phyloP scores from a whole-genome alignment of 208 protist genomes.

The Naegleria fowleri region DNA sequence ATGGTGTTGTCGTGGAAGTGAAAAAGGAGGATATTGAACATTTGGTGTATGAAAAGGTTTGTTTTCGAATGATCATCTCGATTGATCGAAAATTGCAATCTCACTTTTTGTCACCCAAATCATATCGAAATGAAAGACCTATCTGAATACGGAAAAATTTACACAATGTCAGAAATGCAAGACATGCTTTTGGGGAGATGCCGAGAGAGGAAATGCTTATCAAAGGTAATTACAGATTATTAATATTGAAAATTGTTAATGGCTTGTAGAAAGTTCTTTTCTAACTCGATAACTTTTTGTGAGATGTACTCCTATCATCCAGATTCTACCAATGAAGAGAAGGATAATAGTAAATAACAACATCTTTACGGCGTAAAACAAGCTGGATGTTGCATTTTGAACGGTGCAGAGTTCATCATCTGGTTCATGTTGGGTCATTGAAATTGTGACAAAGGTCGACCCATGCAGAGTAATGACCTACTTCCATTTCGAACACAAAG shows the following conservation, averaged over 20 bases:
- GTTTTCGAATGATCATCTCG: too few relatives aligned
- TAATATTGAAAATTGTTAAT: neutral
- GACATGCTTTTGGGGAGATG: neutral
- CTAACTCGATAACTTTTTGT: neutral
- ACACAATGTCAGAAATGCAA: neutral
- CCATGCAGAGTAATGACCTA: too few relatives aligned
- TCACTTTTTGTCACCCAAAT: too few relatives aligned
- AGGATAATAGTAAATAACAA: too few relatives aligned
- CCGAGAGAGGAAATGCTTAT: neutral
- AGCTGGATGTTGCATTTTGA: too few relatives aligned
- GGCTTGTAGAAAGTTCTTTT: neutral
- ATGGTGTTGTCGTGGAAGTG: neutral
- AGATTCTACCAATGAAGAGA: neutral
- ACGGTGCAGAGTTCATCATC: too few relatives aligned
- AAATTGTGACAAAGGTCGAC: too few relatives aligned
- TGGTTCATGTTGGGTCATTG: too few relatives aligned
- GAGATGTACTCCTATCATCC: neutral
- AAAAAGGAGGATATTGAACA: conserved; percentile 19
- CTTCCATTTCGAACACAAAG: too few relatives aligned
- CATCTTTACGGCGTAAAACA: too few relatives aligned
- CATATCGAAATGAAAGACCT: too few relatives aligned
- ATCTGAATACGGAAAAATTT: neutral
- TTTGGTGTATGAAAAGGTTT: neutral
- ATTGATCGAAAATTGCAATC: too few relatives aligned
- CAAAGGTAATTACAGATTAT: neutral